Percentiles rank a stretch among this genome's conserved stretches.
Evolutionary conservation across 345 rosid genomes (phyloP).

Genomic region (Microcos paniculata): DNA sequence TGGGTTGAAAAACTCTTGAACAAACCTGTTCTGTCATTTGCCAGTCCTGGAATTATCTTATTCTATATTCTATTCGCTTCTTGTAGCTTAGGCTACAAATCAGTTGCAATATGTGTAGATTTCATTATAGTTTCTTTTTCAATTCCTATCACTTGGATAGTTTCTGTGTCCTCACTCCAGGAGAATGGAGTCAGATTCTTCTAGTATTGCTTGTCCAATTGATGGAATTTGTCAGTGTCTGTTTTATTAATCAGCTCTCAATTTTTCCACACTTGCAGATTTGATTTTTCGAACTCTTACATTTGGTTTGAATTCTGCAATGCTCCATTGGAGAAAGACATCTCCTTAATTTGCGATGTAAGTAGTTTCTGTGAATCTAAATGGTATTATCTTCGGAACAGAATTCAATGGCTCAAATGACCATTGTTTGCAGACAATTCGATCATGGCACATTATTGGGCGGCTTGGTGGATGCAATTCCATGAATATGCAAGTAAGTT

Average conservation of each 20-base stretch:
- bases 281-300: constrained; percentile 80
- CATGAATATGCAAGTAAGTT: constrained; percentile 93
- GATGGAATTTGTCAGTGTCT: constrained; percentile 6
- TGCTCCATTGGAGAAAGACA: constrained; percentile 72
- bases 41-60: not conserved
- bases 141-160: not conserved
- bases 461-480: constrained; percentile 97
- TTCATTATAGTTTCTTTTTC: not conserved
- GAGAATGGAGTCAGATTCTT: not conserved
- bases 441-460: constrained; percentile 93
- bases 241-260: constrained; percentile 14
- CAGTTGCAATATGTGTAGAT: not conserved
- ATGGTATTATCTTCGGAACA: not conserved
- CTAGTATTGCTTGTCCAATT: not conserved
- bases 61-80: not conserved
- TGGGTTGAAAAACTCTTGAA: not conserved
- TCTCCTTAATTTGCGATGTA: constrained; percentile 80
- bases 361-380: constrained; percentile 27
- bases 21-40: not conserved
- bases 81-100: not conserved
- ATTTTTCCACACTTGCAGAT: constrained; percentile 42
- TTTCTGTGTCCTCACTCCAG: not conserved
- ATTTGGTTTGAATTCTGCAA: constrained; percentile 95
- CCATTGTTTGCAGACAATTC: constrained; percentile 61
- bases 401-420: constrained; percentile 12